Evolutionary conservation across 192 early-diverging fungal species (phyloP).

Genomic region (Podochytrium sp.): DNA sequence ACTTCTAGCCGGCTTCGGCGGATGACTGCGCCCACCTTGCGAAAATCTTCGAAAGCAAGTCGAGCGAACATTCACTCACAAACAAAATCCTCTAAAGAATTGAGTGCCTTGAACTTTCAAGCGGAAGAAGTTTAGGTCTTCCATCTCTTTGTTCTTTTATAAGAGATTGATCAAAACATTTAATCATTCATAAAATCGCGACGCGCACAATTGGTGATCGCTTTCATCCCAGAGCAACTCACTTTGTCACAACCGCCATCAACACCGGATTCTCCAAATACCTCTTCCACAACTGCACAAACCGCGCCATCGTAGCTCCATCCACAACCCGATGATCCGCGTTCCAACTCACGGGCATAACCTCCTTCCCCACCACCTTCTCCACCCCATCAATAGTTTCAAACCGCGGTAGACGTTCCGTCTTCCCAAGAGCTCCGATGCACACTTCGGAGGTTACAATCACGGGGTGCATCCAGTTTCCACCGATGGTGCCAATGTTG

Average conservation of each 20-base stretch:
- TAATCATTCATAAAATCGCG: too few relatives aligned
- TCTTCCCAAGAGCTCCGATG: slow-evolving; percentile 88
- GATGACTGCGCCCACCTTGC: too few relatives aligned
- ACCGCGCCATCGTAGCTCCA: slow-evolving; percentile 93
- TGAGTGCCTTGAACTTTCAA: too few relatives aligned
- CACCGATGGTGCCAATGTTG: slow-evolving; percentile 94
- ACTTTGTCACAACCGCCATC: slow-evolving; percentile 44
- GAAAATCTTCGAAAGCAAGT: too few relatives aligned
- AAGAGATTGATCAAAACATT: too few relatives aligned
- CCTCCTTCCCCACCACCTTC: slow-evolving; percentile 72
- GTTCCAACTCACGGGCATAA: slow-evolving; percentile 85
- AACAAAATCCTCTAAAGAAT: too few relatives aligned
- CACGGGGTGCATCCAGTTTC: slow-evolving; percentile 86
- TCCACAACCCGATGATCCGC: slow-evolving; percentile 97
- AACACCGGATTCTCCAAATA: slow-evolving; percentile 85
- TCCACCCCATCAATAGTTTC: slow-evolving; percentile 67
- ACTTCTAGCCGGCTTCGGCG: too few relatives aligned
- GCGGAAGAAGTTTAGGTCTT: too few relatives aligned
- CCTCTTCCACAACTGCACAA: slow-evolving; percentile 82
- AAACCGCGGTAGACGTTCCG: slow-evolving; percentile 83
- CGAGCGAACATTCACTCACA: too few relatives aligned
- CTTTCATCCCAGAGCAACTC: too few relatives aligned
- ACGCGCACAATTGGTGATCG: too few relatives aligned
- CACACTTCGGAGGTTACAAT: slow-evolving; percentile 86
- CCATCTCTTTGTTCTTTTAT: too few relatives aligned